These are phyloP conservation scores for Tilletia setariae DNA, from an alignment of 1,284 basidiomycete species.

Conservation along the genomic window DNA sequence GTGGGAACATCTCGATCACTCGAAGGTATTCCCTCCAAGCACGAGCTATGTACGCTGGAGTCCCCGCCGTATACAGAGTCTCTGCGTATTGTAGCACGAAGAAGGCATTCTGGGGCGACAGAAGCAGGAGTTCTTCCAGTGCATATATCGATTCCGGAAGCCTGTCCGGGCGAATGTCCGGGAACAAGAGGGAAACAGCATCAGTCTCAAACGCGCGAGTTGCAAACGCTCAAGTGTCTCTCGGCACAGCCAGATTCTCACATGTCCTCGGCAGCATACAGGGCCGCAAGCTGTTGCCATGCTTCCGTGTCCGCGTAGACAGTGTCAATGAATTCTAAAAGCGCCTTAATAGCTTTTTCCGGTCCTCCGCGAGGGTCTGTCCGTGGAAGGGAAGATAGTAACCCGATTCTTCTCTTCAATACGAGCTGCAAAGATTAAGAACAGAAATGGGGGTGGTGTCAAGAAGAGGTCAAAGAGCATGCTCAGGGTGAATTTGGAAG, in stretches of 20 bases:
- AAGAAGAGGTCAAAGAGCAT: neutral
- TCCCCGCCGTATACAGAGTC: constrained; percentile 72
- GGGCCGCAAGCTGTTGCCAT: constrained; percentile 88
- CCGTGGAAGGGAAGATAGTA: constrained; percentile 52
- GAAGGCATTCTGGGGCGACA: constrained; percentile 80
- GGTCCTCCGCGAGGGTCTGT: constrained; percentile 19
- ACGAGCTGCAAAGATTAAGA: constrained; percentile 61
- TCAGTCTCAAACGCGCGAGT: neutral
- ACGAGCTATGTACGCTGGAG: constrained; percentile 56
- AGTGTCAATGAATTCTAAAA: constrained; percentile 79
- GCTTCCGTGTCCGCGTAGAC: constrained; percentile 88
- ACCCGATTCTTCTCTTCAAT: constrained; percentile 78
- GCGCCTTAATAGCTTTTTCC: constrained; percentile 68
- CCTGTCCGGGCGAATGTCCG: constrained; percentile 37
- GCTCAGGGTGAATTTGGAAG: neutral
- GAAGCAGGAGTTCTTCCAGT: constrained; percentile 74
- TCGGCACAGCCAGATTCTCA: constrained; percentile 60
- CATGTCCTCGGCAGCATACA: constrained; percentile 76
- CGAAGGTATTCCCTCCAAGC: constrained; percentile 48
- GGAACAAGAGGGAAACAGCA: neutral
- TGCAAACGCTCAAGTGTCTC: constrained; percentile 34
- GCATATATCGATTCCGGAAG: constrained; percentile 69
- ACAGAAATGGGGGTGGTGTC: neutral
- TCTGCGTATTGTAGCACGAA: constrained; percentile 78
- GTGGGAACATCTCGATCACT: constrained; percentile 40